Conservation (phyloP, 106 monocot genomes). For the Phalaenopsis aphrodite region DNA sequence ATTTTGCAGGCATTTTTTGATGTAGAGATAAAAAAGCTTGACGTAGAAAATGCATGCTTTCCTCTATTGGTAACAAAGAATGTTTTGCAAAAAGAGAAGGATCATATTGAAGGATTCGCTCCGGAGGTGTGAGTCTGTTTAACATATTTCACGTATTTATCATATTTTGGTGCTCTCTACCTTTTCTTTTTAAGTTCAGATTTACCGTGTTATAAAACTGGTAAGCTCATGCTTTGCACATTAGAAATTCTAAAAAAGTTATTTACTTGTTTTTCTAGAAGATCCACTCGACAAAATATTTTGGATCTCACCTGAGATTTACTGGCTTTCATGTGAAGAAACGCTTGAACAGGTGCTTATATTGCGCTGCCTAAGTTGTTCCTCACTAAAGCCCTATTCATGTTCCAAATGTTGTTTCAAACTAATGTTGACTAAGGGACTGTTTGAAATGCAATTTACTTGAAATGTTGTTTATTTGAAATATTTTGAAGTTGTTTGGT, state of each 20-base stretch:
- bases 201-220: background rate
- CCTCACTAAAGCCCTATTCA: too few species aligned
- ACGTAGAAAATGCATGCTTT: slow-evolving; percentile 70
- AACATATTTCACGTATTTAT: background rate
- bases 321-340: too few species aligned
- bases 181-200: background rate
- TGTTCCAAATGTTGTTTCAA: too few species aligned
- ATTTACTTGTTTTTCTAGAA: too few species aligned
- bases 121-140: slow-evolving; percentile 54
- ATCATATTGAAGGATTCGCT: slow-evolving; percentile 98
- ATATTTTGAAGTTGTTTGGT: too few species aligned
- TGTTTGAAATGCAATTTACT: too few species aligned
- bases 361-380: too few species aligned
- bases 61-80: slow-evolving; percentile 83
- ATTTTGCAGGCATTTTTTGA: slow-evolving; percentile 89
- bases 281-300: too few species aligned
- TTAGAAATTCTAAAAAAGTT: background rate
- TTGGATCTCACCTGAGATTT: too few species aligned
- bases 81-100: slow-evolving; percentile 85
- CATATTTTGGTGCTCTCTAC: background rate
- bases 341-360: too few species aligned
- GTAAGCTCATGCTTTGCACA: background rate
- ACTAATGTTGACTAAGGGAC: too few species aligned
- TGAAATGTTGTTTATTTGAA: too few species aligned
- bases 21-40: slow-evolving; percentile 87